Evolutionary conservation across 2,329 filamentous ascomycete species (phyloP), one percentile per base, ranked within the genome.

Genomic region (Hyphodiscus sp.): DNA sequence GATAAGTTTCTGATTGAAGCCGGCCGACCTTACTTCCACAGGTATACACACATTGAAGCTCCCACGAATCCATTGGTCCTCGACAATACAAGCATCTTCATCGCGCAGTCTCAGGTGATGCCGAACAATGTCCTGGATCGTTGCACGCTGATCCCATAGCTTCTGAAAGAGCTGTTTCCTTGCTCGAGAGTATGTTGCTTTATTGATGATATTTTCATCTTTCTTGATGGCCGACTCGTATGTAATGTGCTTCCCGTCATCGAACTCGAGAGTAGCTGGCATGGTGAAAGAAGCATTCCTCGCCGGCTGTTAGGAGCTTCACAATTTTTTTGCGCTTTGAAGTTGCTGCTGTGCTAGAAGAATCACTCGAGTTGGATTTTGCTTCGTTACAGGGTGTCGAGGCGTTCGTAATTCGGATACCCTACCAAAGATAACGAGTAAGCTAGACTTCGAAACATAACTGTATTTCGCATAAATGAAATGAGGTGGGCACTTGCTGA

Each of bases 31-130:
- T 53, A 68, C 62, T 48, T 66, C 58, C 19, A 70, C 54, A 44
- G 62, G 62, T 48, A 71, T 61, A 55, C 66, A 72, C 26, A 70
- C 51, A 58, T 71, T 70, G 58, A 70, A 70, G 60, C 60, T 62
- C n/a, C 69, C 67, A 46, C 61, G 56, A 41, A 69, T 65, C 68
- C 65, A 70, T 56, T 59, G 47, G 16, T 61, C 44, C 49, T 50
- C 56, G 56, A 54, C 30, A 67, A 45, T 60, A 58, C 63, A 69
- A 47, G 33, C 51, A 16, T 63, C 63, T 44, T 58, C 20, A 38
- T 51, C 46, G 45, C 57, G 48, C 10, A 69, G 61, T 10, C 55
- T 52, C 5, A 68, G 56, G 55, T 67, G 63, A 50, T 62, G 56
- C 19, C 57, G 44, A 38, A 64, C 57, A 46, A 66, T 45, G 30